Base-by-base conservation (phyloP, 208 protist species). In the Acanthamoeba castellanii region DNA sequence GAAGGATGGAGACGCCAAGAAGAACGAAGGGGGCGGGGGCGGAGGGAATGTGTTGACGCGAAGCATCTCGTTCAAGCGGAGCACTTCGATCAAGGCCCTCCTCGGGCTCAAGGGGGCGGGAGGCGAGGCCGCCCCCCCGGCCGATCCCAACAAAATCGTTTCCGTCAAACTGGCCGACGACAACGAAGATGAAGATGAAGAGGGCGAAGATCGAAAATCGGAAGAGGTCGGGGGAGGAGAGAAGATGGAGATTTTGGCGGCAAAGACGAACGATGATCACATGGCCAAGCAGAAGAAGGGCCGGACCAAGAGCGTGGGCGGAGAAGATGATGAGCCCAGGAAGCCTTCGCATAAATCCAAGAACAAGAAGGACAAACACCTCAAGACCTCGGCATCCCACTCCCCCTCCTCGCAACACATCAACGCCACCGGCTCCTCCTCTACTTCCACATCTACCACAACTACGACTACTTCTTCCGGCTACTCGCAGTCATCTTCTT, bases 131-230 rank as follows among this genome's bases (percentile, higher is more conserved):
- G 18, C 18, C 66, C 3, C 66, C 18, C 14, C n/a, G 30, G 66
- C 66, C 37, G 70, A 78, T 42, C 70, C 70, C 13, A 78, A 78
- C 70, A 78, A 78, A 45, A 78, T 78, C 70, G 70, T 78, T 18
- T 55, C 50, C 50, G 50, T 55, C 6, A 55, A 55, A 55, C 50
- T 11, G 13, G 50, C 7, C 50, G 70, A 18, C 20, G 59, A 66
- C 1, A n/a, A 18, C 9, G 11, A 42, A n/a, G 37, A 78, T 78
- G 16, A 25, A 9, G n/a, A 78, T 34, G 37, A 78, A 30, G 70
- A 78, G 70, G 9, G 47, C 2, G 70, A 11, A 55, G 50, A 18
- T 55, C 13, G 50, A 9, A 18, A 55, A 55, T 18, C 50, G 50
- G 50, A 55, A 55, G 14, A 9, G 13, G 50, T 55, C 14, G 32